These are phyloP conservation scores for Amanita thiersii DNA, from an alignment of 768 basidiomycete genomes.

Conservation along the genomic window DNA sequence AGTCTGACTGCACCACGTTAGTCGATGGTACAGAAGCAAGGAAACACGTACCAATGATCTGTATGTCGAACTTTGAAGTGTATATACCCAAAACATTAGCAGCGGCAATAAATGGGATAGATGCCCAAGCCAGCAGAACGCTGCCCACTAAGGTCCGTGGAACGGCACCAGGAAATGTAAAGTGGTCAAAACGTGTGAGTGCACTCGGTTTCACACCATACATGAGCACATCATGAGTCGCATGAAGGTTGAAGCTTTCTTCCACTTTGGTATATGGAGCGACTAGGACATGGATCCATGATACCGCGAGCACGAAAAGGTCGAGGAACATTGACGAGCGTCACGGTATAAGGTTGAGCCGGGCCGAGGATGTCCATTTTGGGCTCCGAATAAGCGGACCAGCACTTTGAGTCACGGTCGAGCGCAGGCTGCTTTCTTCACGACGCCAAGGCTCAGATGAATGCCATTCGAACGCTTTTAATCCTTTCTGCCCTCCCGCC, in stretches of 20 bases:
- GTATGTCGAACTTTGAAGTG: constrained; percentile 55
- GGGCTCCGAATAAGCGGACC: too few species aligned
- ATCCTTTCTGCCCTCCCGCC: too few species aligned
- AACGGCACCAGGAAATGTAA: constrained; percentile 80
- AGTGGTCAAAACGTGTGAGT: constrained; percentile 75
- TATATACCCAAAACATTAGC: constrained; percentile 34
- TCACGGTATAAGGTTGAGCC: too few species aligned
- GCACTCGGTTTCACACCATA: constrained; percentile 42
- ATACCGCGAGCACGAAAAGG: constrained; percentile 35
- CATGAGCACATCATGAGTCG: constrained; percentile 78
- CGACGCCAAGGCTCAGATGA: too few species aligned
- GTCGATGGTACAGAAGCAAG: background rate
- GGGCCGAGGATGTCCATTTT: too few species aligned
- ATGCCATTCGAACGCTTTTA: too few species aligned
- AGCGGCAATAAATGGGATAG: constrained; percentile 39
- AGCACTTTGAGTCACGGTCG: too few species aligned
- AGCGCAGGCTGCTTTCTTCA: too few species aligned
- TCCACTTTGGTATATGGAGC: constrained; percentile 95
- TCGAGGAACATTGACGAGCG: constrained; percentile 35
- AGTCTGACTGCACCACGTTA: constrained; percentile 53
- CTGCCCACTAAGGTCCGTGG: constrained; percentile 85
- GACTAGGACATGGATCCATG: constrained; percentile 63
- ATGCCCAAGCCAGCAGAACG: constrained; percentile 52
- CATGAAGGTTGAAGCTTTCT: constrained; percentile 94
- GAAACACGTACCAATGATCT: constrained; percentile 51